These are phyloP conservation scores for Alternaria sp. DNA, from an alignment of 2,329 filamentous ascomycete genomes.

Conservation along the genomic window DNA sequence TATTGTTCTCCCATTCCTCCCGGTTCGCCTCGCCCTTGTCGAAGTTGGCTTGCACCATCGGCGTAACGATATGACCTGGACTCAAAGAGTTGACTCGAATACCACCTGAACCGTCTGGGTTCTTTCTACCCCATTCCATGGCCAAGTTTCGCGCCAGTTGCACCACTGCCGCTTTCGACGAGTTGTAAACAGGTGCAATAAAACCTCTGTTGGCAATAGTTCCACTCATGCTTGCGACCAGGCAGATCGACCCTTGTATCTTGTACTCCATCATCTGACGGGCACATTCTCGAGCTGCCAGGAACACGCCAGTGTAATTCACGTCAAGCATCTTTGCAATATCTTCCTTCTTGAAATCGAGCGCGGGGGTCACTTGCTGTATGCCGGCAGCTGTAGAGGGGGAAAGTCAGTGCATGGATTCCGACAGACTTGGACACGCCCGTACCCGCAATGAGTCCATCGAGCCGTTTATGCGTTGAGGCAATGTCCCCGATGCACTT, in stretches of 20 bases:
- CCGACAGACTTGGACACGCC: background rate
- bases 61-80: constrained; percentile 79
- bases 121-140: constrained; percentile 66
- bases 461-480: constrained; percentile 71
- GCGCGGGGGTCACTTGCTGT: constrained; percentile 79
- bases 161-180: constrained; percentile 76
- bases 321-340: constrained; percentile 66
- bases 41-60: constrained; percentile 84
- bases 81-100: constrained; percentile 83
- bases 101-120: constrained; percentile 62
- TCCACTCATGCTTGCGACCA: constrained; percentile 70
- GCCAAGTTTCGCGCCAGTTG: constrained; percentile 75
- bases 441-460: constrained; percentile 73
- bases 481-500: constrained; percentile 72
- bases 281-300: constrained; percentile 67
- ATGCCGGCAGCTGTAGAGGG: constrained; percentile 67
- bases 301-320: constrained; percentile 68
- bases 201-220: constrained; percentile 68
- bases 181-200: constrained; percentile 73
- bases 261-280: constrained; percentile 68
- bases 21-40: constrained; percentile 70
- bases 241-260: constrained; percentile 64
- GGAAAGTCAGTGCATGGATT: background rate
- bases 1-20: constrained; percentile 76
- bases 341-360: constrained; percentile 73